A percentile compares a stretch with the other conserved stretches of the same genome.
These are phyloP conservation scores for Globisporangium cylindrosporum DNA, from an alignment of 352 stramenopile species.

Conservation along the genomic window DNA sequence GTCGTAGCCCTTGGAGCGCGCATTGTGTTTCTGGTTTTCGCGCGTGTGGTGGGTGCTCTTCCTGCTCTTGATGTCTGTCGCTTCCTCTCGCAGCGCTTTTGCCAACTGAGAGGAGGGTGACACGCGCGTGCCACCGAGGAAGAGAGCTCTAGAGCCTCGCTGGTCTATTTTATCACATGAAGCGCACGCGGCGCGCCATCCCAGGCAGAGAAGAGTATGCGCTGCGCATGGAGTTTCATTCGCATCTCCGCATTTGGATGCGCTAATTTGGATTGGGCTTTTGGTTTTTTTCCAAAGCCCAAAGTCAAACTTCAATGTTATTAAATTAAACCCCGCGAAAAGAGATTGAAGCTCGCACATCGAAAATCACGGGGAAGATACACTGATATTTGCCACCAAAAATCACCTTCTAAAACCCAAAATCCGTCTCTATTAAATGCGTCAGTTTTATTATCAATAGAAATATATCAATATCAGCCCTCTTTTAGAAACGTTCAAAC, in stretches of 20 bases:
- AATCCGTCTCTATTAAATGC: too few relatives aligned
- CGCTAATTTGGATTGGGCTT: not conserved
- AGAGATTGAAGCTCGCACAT: too few relatives aligned
- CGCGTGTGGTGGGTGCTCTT: not conserved
- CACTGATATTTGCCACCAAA: too few relatives aligned
- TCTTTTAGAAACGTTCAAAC: too few relatives aligned
- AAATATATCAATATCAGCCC: too few relatives aligned
- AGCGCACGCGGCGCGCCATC: not conserved
- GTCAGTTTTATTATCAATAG: too few relatives aligned
- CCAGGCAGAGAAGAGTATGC: not conserved
- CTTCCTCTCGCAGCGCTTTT: not conserved
- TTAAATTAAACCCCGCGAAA: too few relatives aligned
- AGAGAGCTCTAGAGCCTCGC: not conserved
- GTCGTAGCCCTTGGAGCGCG: not conserved
- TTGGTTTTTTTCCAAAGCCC: not conserved
- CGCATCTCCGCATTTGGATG: constrained; percentile 2
- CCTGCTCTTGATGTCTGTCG: not conserved
- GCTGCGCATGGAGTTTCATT: not conserved
- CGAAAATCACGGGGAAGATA: too few relatives aligned
- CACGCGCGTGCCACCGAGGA: not conserved
- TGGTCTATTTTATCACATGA: not conserved
- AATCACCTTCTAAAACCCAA: too few relatives aligned
- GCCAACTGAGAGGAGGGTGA: not conserved
- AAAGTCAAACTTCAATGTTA: too few relatives aligned
- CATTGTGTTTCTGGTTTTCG: not conserved